These are phyloP conservation scores for Populus ilicifolia DNA, from an alignment of 345 rosid species.

Conservation along the genomic window DNA sequence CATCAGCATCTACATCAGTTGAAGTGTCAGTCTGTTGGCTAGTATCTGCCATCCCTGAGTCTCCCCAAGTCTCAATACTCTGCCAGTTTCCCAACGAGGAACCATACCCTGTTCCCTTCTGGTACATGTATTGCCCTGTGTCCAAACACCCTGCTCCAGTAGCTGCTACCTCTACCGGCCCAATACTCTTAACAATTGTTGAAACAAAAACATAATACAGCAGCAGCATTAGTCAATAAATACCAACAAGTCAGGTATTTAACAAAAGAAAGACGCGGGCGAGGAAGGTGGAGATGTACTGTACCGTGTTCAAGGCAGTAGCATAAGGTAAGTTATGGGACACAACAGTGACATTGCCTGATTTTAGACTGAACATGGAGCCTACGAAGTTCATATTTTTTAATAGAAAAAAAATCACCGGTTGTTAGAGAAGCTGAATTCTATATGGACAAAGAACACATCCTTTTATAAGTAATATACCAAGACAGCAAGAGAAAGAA, in stretches of 20 bases:
- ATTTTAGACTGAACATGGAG: conserved; percentile 51
- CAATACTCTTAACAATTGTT: conserved; percentile 24
- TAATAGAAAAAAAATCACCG: neutral
- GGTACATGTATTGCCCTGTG: conserved; percentile 54
- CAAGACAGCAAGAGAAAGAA: neutral
- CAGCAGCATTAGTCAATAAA: neutral
- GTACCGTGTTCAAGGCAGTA: conserved; percentile 62
- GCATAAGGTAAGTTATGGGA: conserved; percentile 50
- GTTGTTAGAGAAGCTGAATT: conserved; percentile 10
- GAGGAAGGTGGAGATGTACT: conserved; percentile 15
- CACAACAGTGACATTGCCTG: conserved; percentile 53
- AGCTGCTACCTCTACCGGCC: conserved; percentile 35
- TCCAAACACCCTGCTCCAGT: conserved; percentile 55
- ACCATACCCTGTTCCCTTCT: conserved; percentile 43
- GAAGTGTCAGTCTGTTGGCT: conserved; percentile 97
- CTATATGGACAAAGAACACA: neutral
- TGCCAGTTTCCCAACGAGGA: conserved; percentile 52
- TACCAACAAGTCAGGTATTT: neutral
- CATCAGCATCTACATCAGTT: conserved; percentile 84
- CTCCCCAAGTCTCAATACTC: conserved; percentile 73
- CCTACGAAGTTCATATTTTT: conserved; percentile 22
- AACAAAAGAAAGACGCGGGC: neutral
- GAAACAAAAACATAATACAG: neutral
- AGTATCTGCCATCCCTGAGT: conserved; percentile 72
- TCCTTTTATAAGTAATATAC: neutral